Percentiles rank a stretch among this genome's conserved stretches.
These are phyloP conservation scores for Candida maris DNA, from an alignment of 805 yeast genomes.

Conservation along the genomic window DNA sequence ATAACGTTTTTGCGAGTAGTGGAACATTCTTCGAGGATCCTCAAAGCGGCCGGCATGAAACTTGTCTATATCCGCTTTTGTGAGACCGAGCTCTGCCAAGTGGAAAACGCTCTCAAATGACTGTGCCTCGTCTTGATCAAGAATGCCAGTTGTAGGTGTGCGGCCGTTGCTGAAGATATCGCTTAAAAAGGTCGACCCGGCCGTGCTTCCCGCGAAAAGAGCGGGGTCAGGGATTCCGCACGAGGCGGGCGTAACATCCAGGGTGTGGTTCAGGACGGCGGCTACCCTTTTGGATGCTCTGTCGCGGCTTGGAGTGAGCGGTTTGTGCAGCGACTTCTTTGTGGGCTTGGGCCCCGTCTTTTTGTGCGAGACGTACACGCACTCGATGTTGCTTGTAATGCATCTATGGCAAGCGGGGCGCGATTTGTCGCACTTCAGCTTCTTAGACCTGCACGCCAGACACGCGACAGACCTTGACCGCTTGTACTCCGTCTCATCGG, in stretches of 20 bases:
- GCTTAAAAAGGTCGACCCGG: background rate
- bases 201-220: background rate
- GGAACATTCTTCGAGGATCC: conserved; percentile 10
- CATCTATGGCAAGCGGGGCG: conserved; percentile 28
- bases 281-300: background rate
- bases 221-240: background rate
- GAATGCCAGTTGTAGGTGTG: background rate
- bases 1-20: conserved; percentile 21
- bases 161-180: conserved; percentile 1
- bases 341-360: conserved; percentile 32
- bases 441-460: conserved; percentile 28
- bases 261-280: background rate
- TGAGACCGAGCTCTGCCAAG: conserved; percentile 18
- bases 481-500: too few species aligned
- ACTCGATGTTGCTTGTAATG: conserved; percentile 12
- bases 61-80: conserved; percentile 18
- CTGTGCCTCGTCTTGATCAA: conserved; percentile 5
- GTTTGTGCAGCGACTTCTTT: background rate
- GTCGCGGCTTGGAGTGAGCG: background rate
- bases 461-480: too few species aligned
- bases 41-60: conserved; percentile 19
- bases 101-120: conserved; percentile 7
- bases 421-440: conserved; percentile 30
- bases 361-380: conserved; percentile 26
- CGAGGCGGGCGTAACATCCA: background rate